Base-by-base conservation (phyloP, 345 rosid genomes). In the Geranium rotundifolium region DNA sequence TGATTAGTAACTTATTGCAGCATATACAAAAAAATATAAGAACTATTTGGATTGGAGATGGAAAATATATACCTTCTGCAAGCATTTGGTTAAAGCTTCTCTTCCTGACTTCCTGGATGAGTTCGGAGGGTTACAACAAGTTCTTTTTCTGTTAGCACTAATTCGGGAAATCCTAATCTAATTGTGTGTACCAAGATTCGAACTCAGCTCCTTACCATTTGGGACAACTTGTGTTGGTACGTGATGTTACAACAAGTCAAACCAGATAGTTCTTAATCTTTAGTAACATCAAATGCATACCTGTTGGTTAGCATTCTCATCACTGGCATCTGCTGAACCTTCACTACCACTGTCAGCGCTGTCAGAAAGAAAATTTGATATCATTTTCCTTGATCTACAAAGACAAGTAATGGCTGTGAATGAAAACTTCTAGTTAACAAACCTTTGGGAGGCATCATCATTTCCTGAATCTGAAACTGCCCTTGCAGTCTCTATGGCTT, bases 291-390 rank as follows among this genome's bases (percentile, higher is more conserved):
- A 46, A 19, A 57, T 56, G 54, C 19, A 64, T 79, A 89, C 98
- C 86, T 83, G 89, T 46, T 79, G 90, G 63, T 82, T 81, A 50
- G 72, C 65, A 61, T 86, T 80, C 64, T 90, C 96, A 54, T 82
- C 92, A 58, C 83, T 87, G 71, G 75, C 95, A 68, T 88, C 95
- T 64, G 97, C 86, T 57, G 99, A 86, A 63, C 96, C 99, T 54
- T 84, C 99, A 27, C 89, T 85, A n/a, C 82, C 92, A 70, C 89
- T 93, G 31, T 88, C 96, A 68, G 71, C 88, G 73, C 96, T 93
- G 86, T 73, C 54, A 41, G 76, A 62, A 74, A 50, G 64, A 23
- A 71, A 39, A 27, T 70, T 30, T 29, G 64, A 12, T 58, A 67
- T 72, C 46, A 29, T 4, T 20, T 37, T 57, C 17, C 39, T 16